A percentile compares a stretch with the other conserved stretches of the same genome.
phyloP scores from a whole-genome alignment of 2,329 filamentous ascomycete genomes.

The Parafenestella ontariensis region DNA sequence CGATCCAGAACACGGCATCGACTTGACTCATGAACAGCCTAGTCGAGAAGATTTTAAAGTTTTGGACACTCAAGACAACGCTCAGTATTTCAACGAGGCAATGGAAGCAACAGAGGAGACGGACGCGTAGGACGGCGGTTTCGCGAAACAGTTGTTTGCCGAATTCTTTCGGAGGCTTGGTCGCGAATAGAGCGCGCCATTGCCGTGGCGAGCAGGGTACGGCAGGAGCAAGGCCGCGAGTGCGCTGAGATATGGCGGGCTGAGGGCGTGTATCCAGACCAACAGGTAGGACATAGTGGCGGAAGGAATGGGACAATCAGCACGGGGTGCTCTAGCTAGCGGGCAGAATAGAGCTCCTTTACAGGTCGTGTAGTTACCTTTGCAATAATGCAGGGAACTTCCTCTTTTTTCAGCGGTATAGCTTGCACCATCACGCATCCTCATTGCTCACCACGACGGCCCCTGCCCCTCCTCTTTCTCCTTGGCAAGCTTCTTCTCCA shows the following conservation, averaged over 20 bases:
- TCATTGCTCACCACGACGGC: constrained; percentile 10
- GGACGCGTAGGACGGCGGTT: neutral
- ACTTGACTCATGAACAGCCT: neutral
- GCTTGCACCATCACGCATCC: too few relatives aligned
- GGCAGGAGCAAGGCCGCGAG: too few relatives aligned
- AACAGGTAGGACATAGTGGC: too few relatives aligned
- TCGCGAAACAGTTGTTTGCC: neutral
- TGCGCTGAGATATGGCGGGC: too few relatives aligned
- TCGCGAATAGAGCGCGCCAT: neutral
- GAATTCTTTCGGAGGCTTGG: neutral
- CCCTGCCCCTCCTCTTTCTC: constrained; percentile 17
- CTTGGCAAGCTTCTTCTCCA: constrained; percentile 21
- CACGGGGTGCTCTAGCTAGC: too few relatives aligned
- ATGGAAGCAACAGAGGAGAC: neutral
- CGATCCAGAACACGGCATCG: neutral
- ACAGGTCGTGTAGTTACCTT: neutral
- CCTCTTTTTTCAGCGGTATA: too few relatives aligned
- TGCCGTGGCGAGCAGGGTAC: too few relatives aligned
- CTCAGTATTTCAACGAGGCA: neutral
- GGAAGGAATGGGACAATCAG: too few relatives aligned
- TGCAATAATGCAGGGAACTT: too few relatives aligned
- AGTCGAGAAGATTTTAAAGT: neutral
- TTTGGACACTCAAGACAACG: neutral
- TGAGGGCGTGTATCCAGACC: too few relatives aligned
- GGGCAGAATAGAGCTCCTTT: neutral